Evolutionary conservation across 306 rosid species (phyloP).

Genomic region (Gastrolobium bilobum): DNA sequence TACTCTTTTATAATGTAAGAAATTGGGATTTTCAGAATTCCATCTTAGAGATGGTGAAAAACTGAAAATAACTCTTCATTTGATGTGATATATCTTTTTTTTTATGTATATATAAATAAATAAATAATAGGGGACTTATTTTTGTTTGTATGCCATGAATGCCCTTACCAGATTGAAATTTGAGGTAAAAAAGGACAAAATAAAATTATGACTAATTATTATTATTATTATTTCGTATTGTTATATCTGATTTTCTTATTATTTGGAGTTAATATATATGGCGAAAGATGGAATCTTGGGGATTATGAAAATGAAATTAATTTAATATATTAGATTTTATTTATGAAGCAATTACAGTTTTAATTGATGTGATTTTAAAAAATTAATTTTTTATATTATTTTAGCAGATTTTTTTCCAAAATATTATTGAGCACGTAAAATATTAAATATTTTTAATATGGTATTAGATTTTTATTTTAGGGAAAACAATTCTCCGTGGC

Average conservation of each 20-base stretch:
- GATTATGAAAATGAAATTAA: constrained; percentile 41
- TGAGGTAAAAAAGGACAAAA: constrained; percentile 43
- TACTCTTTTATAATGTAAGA: background rate
- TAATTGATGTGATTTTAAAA: constrained; percentile 39
- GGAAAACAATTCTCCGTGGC: background rate
- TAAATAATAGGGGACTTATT: constrained; percentile 2
- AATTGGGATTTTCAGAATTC: constrained; percentile 39
- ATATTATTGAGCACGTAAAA: constrained; percentile 23
- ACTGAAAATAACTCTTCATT: constrained; percentile 33
- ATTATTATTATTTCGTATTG: background rate
- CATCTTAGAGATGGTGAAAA: constrained; percentile 15
- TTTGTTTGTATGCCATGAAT: background rate
- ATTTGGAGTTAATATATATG: constrained; percentile 38
- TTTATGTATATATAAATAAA: background rate
- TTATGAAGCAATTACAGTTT: constrained; percentile 33
- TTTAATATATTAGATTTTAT: constrained; percentile 38
- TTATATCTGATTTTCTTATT: constrained; percentile 35
- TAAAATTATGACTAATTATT: constrained; percentile 35
- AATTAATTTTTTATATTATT: constrained; percentile 36
- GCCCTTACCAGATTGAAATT: constrained; percentile 10
- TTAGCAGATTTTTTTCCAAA: constrained; percentile 40
- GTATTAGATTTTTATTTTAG: constrained; percentile 43
- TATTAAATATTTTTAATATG: constrained; percentile 47
- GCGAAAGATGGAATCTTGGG: constrained; percentile 35
- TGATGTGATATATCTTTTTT: no score